Evolutionary conservation across 495 filamentous ascomycete genomes (phyloP), one percentile per base, ranked within the genome.

Genomic region (Xylaria palmicola): DNA sequence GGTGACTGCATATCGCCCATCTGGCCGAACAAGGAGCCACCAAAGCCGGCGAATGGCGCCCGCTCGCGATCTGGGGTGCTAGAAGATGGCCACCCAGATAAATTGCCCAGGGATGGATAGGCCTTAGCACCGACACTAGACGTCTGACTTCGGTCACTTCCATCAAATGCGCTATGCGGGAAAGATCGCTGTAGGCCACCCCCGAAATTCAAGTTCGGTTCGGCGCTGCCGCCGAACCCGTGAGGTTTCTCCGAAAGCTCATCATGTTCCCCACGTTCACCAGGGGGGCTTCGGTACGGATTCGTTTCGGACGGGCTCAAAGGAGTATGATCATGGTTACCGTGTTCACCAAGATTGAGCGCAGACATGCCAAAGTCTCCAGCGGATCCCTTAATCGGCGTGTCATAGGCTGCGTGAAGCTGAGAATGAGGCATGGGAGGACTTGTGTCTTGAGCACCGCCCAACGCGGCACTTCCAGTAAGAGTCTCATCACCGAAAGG

Each of bases 291-390:
- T 64, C 90, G 89, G 68, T 93, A 98, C n/a, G 94, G 95, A 72
- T 98, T 98, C 0, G 94, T 98, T 62, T 96, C 92, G 0, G 93
- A 94, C 36, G 94, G 95, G 68, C 95, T 98, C 62, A 90, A 58
- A 65, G 84, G 44, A 78, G 82, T 65, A 79, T 86, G 64, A 80
- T 71, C 73, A 63, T 74, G 72, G 29, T 69, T 68, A 17, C 55
- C 65, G 79, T 68, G 65, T 56, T 87, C 52, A 80, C 89, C 72
- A 80, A 89, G 45, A 81, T 85, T 65, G 49, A 91, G 83, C 30
- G 88, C 90, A 7, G 90, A 84, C 86, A 93, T 92, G n/a, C 90
- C 92, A 68, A 97, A 92, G 45, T 86, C 83, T 5, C 77, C 74
- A 10, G 82, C 74, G 60, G 75, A 75, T 72, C 84, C 77, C 74